These are phyloP conservation scores for Liquidambar formosana DNA, from an alignment of 164 flowering plant species.

Conservation along the genomic window DNA sequence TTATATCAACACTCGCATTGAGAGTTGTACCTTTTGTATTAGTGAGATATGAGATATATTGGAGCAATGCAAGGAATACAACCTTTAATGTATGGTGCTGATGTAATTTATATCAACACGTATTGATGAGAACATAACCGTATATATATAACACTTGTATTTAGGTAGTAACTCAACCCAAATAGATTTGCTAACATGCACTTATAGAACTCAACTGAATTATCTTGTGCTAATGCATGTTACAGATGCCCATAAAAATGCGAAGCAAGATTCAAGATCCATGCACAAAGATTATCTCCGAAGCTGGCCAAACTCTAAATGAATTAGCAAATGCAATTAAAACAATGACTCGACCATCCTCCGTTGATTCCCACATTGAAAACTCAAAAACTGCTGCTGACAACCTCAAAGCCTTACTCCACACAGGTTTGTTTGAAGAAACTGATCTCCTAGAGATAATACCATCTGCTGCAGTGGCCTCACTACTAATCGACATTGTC, in stretches of 20 bases:
- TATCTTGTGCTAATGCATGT: neutral
- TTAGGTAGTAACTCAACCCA: too few relatives aligned
- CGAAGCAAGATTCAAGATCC: constrained; percentile 34
- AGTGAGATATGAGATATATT: too few relatives aligned
- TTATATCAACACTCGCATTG: too few relatives aligned
- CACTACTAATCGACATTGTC: constrained; percentile 44
- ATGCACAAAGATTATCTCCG: constrained; percentile 46
- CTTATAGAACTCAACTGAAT: neutral
- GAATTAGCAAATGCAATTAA: constrained; percentile 36
- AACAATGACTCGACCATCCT: constrained; percentile 29
- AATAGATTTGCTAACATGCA: too few relatives aligned
- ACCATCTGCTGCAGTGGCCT: constrained; percentile 45
- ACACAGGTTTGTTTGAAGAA: constrained; percentile 27
- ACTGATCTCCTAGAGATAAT: constrained; percentile 33
- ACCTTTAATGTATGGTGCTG: too few relatives aligned
- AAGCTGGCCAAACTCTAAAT: constrained; percentile 40
- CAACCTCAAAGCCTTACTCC: constrained; percentile 32
- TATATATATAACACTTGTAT: neutral
- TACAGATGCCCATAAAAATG: constrained; percentile 39
- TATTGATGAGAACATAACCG: too few relatives aligned
- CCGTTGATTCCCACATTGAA: constrained; percentile 17
- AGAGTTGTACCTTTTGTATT: too few relatives aligned
- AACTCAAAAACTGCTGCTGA: constrained; percentile 34
- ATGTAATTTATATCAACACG: too few relatives aligned
- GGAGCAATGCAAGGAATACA: too few relatives aligned